Evolutionary conservation across 257 asterid genomes (phyloP).

Genomic region (Salvia miltiorrhiza): DNA sequence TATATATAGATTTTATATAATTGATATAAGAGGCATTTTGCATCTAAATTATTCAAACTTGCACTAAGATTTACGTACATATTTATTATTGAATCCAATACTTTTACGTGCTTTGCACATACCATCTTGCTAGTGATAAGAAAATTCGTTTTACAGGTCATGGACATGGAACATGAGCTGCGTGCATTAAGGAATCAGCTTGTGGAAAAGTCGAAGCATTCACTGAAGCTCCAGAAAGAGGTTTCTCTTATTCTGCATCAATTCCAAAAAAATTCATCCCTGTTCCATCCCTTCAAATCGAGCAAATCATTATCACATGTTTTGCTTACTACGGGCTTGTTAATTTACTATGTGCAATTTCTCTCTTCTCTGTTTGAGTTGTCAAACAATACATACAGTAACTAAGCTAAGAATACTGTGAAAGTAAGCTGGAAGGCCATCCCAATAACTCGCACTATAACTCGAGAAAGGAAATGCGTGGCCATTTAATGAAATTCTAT

Average conservation of each 20-base stretch:
- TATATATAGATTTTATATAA: no score
- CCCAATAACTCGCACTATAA: not conserved
- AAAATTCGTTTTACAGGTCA: slow-evolving; percentile 53
- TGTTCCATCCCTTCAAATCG: not conserved
- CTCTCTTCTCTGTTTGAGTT: not conserved
- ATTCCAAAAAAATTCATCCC: not conserved
- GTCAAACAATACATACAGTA: not conserved
- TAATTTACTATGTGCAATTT: not conserved
- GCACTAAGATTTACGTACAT: no score
- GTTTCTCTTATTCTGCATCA: slow-evolving; percentile 26
- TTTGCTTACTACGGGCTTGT: not conserved
- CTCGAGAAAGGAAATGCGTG: not conserved
- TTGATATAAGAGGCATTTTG: no score
- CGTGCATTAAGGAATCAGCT: slow-evolving; percentile 86
- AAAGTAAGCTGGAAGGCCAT: not conserved
- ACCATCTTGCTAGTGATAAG: not conserved
- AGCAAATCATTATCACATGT: not conserved
- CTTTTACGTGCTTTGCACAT: no score
- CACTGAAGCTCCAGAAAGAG: slow-evolving; percentile 49
- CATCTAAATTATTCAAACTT: no score
- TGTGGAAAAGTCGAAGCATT: slow-evolving; percentile 46
- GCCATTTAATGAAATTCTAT: not conserved
- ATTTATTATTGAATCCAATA: no score
- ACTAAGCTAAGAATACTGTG: not conserved
- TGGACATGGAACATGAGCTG: slow-evolving; percentile 99